Percentiles rank a stretch among this genome's conserved stretches.
Evolutionary conservation across 306 rosid species (phyloP).

Genomic region (Citrullus mucosospermus): DNA sequence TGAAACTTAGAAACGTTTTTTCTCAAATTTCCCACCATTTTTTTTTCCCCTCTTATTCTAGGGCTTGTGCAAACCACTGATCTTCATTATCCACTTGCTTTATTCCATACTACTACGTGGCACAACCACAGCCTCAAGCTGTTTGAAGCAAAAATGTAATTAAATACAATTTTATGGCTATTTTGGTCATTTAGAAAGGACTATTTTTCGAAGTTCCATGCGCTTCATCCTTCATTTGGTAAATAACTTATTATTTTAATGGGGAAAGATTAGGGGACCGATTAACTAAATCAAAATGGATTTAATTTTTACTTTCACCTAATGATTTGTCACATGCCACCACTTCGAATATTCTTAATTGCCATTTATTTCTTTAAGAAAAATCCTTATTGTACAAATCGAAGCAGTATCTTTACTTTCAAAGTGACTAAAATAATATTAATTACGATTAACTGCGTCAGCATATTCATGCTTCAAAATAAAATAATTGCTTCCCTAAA

Average conservation of each 20-base stretch:
- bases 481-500: too few relatives aligned
- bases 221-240: not conserved
- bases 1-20: not conserved
- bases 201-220: not conserved
- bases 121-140: constrained; percentile 41
- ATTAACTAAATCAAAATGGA: not conserved
- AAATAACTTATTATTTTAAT: not conserved
- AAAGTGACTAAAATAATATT: not conserved
- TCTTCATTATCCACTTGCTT: constrained; percentile 42
- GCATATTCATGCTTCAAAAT: not conserved
- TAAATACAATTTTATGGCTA: not conserved
- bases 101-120: constrained; percentile 54
- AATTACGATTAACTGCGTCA: not conserved
- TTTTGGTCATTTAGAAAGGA: not conserved
- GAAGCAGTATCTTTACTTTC: not conserved
- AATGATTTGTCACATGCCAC: not conserved
- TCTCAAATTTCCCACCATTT: not conserved
- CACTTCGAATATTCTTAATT: not conserved
- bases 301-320: not conserved
- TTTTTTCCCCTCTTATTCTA: not conserved
- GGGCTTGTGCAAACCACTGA: constrained; percentile 15
- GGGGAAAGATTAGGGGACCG: not conserved
- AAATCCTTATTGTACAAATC: not conserved
- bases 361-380: not conserved
- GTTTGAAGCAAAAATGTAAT: not conserved